Conservation (phyloP, 495 filamentous ascomycete species). For the Thermochaetoides thermophila region DNA sequence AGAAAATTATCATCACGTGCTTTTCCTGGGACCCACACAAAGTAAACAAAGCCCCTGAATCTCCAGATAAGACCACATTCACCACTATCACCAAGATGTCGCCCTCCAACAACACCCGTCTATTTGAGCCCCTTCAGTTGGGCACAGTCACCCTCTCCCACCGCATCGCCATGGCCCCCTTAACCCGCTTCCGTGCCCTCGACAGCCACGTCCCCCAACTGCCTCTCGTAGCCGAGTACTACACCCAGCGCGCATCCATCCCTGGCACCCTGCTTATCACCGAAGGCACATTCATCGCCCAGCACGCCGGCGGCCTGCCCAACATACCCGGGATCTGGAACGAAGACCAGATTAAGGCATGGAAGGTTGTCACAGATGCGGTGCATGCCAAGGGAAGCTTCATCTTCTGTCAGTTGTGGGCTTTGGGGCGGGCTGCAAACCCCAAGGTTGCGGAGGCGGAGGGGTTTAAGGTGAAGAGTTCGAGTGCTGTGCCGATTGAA, state of each 20-base stretch:
- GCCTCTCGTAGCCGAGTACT: slow-evolving; percentile 38
- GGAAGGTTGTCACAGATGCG: slow-evolving; percentile 47
- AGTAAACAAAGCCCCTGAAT: no score
- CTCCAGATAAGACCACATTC: no score
- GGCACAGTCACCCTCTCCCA: slow-evolving; percentile 22
- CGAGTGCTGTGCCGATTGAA: slow-evolving; percentile 33
- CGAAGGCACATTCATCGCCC: slow-evolving; percentile 51
- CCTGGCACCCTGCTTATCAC: slow-evolving; percentile 49
- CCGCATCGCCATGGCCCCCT: slow-evolving; percentile 30
- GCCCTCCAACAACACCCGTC: no score
- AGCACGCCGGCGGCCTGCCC: slow-evolving; percentile 32
- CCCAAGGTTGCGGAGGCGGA: slow-evolving; percentile 24
- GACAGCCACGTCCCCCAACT: slow-evolving; percentile 32
- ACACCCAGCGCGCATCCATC: slow-evolving; percentile 42
- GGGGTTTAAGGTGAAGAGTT: slow-evolving; percentile 27
- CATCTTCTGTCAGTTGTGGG: slow-evolving; percentile 58
- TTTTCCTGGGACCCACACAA: no score
- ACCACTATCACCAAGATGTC: no score
- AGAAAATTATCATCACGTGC: no score
- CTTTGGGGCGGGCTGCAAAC: slow-evolving; percentile 43
- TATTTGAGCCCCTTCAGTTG: slow-evolving; percentile 31
- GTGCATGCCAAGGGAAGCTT: slow-evolving; percentile 50
- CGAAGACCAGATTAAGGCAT: slow-evolving; percentile 43
- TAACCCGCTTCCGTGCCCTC: slow-evolving; percentile 32
- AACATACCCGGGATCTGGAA: slow-evolving; percentile 52